Base-by-base conservation (phyloP, 345 rosid genomes). In the Atalantia buxifolia region DNA sequence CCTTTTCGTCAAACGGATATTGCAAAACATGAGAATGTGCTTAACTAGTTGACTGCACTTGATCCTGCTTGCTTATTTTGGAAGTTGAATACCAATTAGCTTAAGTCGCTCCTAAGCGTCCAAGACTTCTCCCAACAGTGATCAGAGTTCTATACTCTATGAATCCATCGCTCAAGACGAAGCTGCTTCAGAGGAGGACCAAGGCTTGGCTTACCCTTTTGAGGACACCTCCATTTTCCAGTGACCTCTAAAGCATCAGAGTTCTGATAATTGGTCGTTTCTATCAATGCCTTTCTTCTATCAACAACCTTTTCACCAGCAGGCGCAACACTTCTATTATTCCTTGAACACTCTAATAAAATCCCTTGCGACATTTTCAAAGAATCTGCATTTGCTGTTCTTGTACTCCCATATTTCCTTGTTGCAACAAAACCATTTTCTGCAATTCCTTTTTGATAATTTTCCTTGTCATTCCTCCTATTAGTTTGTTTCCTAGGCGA, bases 161-260 rank as follows among this genome's bases (percentile, higher is more conserved):
- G 84, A 70, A 93, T 30, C 99, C 97, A 93, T 78, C 79, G 77
- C 74, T 92, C 95, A 27, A 93, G 94, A 71, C 97, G 85, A 66
- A 92, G 98, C 88, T 93, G 97, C 85, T 91, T 95, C 89, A 87
- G 5, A 30, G 95, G 93, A 56, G 98, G 99, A 61, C 86, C 92
- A n/a, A 75, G 72, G 27, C 76, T 81, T 48, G 92, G 87, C 81
- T 93, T 93, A 66, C 85, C 87, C 79, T 84, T 91, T 74, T 84
- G 97, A n/a, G 98, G 98, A 33, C 98, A 94, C 14, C 75, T 75
- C 97, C 95, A 94, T 85, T 90, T 92, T 28, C 97, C 97, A 13
- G 89, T 75, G 9, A 80, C 80, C 69, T 72, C 94, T 22, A 42
- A 76, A 4, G 62, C 86, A 75, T 59, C 76, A 27, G 66, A 16